phyloP scores from a whole-genome alignment of 805 yeast genomes.

The Henningerozyma blattae region DNA sequence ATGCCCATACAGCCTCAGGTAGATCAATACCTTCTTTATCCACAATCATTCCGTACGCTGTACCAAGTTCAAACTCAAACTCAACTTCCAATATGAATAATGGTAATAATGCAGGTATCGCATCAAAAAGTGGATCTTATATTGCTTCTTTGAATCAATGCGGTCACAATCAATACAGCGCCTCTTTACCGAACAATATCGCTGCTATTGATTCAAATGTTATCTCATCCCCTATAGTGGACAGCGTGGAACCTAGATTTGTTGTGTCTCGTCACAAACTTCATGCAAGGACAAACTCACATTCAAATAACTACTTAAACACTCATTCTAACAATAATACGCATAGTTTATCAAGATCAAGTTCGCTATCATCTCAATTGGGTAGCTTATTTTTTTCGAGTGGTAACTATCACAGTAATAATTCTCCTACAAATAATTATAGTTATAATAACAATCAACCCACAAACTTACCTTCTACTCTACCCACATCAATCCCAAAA shows the following conservation, averaged over 20 bases:
- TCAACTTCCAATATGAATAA: too few relatives aligned
- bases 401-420: slow-evolving; percentile 4
- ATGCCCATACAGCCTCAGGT: slow-evolving; percentile 25
- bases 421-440: slow-evolving; percentile 1
- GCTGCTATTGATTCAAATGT: slow-evolving; percentile 42
- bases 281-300: slow-evolving; percentile 9
- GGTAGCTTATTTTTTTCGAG: slow-evolving; percentile 26
- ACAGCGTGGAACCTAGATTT: slow-evolving; percentile 73
- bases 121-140: slow-evolving; percentile 17
- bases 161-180: slow-evolving; percentile 25
- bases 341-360: slow-evolving; percentile 15
- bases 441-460: background rate
- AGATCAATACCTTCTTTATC: slow-evolving; percentile 35
- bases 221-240: slow-evolving; percentile 60
- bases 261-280: slow-evolving; percentile 65
- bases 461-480: slow-evolving; percentile 4
- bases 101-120: slow-evolving; percentile 15
- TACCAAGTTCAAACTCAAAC: slow-evolving; percentile 58
- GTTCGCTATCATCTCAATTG: slow-evolving; percentile 23
- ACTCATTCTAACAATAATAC: slow-evolving; percentile 8
- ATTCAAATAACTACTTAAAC: slow-evolving; percentile 15
- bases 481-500: slow-evolving; percentile 25
- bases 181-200: slow-evolving; percentile 29
- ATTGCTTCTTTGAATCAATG: slow-evolving; percentile 24
- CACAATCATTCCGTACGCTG: slow-evolving; percentile 56